These are phyloP conservation scores for Nowakowskiella sp. DNA, from an alignment of 192 early-diverging fungal genomes.

Conservation along the genomic window DNA sequence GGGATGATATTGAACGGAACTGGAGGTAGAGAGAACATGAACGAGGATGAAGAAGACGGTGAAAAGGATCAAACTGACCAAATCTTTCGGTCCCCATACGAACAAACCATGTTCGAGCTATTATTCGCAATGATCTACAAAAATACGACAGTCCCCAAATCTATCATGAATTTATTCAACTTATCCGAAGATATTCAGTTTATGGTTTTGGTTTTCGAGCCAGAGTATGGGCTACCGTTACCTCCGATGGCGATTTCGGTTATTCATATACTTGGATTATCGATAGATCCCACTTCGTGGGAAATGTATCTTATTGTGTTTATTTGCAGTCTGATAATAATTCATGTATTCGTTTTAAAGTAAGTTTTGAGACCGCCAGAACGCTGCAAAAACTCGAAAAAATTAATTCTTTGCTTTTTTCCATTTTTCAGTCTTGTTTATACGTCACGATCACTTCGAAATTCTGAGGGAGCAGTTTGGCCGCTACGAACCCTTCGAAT, in stretches of 20 bases:
- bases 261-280: neutral
- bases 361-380: neutral
- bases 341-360: neutral
- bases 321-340: neutral
- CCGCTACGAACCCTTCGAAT: neutral
- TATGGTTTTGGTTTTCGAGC: neutral
- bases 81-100: neutral
- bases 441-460: neutral
- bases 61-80: neutral
- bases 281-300: neutral
- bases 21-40: too few relatives aligned
- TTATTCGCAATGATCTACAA: neutral
- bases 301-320: neutral
- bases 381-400: neutral
- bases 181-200: neutral
- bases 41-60: too few relatives aligned
- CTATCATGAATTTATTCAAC: neutral
- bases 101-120: neutral
- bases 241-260: neutral
- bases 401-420: neutral
- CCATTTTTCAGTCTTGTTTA: neutral
- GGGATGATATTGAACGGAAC: too few relatives aligned
- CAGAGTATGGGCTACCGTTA: neutral
- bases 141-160: neutral
- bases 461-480: neutral